Conservation (phyloP, 768 basidiomycete genomes). For the Paxillus rubicundulus region DNA sequence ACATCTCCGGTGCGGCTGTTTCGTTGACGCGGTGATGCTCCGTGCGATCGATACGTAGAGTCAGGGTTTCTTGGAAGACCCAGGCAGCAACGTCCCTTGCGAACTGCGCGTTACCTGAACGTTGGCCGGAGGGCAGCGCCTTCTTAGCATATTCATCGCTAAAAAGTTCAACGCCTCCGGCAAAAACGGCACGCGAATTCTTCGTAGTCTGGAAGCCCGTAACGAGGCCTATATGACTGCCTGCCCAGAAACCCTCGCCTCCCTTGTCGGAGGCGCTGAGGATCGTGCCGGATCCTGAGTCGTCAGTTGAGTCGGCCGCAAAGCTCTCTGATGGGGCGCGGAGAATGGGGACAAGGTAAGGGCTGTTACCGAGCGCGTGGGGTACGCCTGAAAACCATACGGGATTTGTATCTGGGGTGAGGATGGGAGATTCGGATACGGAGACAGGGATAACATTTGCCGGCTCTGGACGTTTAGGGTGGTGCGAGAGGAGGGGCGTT, state of each 20-base stretch:
- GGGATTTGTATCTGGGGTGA: conserved; percentile 49
- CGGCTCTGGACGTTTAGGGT: conserved; percentile 68
- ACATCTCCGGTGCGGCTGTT: conserved; percentile 61
- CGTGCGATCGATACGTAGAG: conserved; percentile 72
- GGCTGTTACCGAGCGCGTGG: conserved; percentile 65
- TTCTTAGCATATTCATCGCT: conserved; percentile 71
- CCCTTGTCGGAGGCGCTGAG: conserved; percentile 71
- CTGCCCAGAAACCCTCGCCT: conserved; percentile 82
- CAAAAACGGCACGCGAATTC: conserved; percentile 76
- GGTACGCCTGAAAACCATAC: conserved; percentile 78
- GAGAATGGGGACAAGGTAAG: conserved; percentile 79
- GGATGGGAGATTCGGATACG: conserved; percentile 42
- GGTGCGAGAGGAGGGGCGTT: conserved; percentile 82
- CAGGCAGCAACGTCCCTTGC: conserved; percentile 75
- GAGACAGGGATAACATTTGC: conserved; percentile 65
- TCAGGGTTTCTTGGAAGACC: conserved; percentile 86
- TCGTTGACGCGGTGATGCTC: conserved; percentile 72
- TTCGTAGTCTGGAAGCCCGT: conserved; percentile 85
- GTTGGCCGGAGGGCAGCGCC: conserved; percentile 53
- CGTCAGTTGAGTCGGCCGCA: conserved; percentile 61
- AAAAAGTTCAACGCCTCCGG: conserved; percentile 79
- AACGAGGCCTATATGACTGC: conserved; percentile 71
- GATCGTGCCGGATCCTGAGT: conserved; percentile 57
- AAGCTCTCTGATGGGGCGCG: conserved; percentile 75
- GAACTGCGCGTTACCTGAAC: conserved; percentile 76